Conservation (phyloP, 2,329 filamentous ascomycete species). For the Aspergillus pseudoterreus region DNA sequence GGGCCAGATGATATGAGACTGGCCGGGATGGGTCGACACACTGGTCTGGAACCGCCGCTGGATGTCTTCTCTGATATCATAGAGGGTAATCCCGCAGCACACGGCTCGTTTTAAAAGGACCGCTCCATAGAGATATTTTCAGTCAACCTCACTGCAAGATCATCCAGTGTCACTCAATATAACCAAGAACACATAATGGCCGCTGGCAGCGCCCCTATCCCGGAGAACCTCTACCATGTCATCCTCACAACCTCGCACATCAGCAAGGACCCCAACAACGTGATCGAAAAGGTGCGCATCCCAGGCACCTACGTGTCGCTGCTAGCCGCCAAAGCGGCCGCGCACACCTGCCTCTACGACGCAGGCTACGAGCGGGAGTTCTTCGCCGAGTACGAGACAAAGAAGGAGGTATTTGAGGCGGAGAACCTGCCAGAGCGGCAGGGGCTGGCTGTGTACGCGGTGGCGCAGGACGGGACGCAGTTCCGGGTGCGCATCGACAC, state of each 20-base stretch:
- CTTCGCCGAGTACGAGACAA: constrained; percentile 23
- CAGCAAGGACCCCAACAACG: constrained; percentile 20
- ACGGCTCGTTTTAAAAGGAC: no score
- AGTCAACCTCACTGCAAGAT: no score
- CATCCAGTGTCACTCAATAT: no score
- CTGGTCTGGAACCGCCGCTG: no score
- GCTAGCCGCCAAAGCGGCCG: constrained; percentile 20
- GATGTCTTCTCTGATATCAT: no score
- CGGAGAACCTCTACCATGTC: constrained; percentile 22
- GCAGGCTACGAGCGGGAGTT: constrained; percentile 28
- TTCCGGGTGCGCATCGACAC: constrained; percentile 25
- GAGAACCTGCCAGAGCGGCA: background rate
- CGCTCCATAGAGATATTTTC: no score
- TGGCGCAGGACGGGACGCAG: constrained; percentile 20
- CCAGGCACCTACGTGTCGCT: constrained; percentile 22
- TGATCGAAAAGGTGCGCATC: constrained; percentile 24
- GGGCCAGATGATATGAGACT: no score
- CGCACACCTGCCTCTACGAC: constrained; percentile 26
- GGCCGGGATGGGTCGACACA: no score
- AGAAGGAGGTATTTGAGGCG: constrained; percentile 10
- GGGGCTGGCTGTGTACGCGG: constrained; percentile 22
- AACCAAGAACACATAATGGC: background rate
- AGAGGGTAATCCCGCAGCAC: no score
- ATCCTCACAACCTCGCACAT: constrained; percentile 21
- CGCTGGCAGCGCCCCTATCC: background rate